Percentiles rank a stretch among this genome's conserved stretches.
These are phyloP conservation scores for Agastache rugosa DNA, from an alignment of 257 asterid species.

Conservation along the genomic window DNA sequence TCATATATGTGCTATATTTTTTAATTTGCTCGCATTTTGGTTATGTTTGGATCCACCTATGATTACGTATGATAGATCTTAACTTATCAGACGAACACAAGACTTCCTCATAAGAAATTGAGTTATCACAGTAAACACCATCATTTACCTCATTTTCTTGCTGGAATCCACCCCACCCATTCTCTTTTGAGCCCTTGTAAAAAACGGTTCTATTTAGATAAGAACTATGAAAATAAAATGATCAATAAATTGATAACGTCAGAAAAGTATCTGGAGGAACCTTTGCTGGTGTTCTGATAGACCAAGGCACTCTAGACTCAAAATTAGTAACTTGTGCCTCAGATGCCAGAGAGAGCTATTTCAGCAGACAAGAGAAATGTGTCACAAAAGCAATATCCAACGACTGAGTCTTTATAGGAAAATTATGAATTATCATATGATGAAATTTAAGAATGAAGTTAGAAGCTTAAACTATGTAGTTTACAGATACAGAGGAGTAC, in stretches of 20 bases:
- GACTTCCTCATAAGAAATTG: not conserved
- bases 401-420: not conserved
- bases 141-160: conserved; percentile 65
- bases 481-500: not conserved
- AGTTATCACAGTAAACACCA: not conserved
- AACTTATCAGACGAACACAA: not conserved
- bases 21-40: not conserved
- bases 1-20: not conserved
- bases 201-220: conserved; percentile 49
- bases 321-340: conserved; percentile 51
- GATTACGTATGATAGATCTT: not conserved
- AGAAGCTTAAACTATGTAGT: not conserved
- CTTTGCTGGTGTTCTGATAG: conserved; percentile 52
- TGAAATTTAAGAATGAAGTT: conserved; percentile 9
- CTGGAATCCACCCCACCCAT: conserved; percentile 66
- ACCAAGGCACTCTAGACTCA: conserved; percentile 46
- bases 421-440: not conserved
- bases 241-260: not conserved
- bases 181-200: conserved; percentile 93
- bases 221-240: conserved; percentile 34
- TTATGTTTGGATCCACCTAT: not conserved
- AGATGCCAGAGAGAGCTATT: conserved; percentile 78
- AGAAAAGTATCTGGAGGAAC: conserved; percentile 44
- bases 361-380: conserved; percentile 33
- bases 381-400: conserved; percentile 28